phyloP scores from a whole-genome alignment of 2,329 filamentous ascomycete genomes.

The Fusarium sublunatum region DNA sequence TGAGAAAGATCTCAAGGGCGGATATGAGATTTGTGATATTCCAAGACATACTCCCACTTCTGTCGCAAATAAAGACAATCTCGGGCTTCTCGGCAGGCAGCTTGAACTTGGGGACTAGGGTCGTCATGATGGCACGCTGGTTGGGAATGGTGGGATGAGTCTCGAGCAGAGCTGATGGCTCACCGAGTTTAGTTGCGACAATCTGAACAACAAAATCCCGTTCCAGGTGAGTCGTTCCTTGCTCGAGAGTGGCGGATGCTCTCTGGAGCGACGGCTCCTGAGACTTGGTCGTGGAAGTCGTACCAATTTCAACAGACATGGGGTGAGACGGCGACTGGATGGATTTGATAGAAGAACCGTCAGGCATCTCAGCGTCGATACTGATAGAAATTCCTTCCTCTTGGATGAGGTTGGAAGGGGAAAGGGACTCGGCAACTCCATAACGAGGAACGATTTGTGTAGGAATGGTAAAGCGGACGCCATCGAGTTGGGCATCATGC shows the following conservation, averaged over 20 bases:
- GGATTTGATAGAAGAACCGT: slow-evolving; percentile 66
- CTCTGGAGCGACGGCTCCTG: slow-evolving; percentile 65
- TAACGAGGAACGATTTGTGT: slow-evolving; percentile 75
- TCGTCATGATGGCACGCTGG: slow-evolving; percentile 76
- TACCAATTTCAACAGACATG: slow-evolving; percentile 73
- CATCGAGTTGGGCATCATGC: slow-evolving; percentile 75
- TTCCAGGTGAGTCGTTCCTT: slow-evolving; percentile 64
- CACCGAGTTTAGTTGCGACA: slow-evolving; percentile 67
- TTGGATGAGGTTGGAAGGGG: background rate
- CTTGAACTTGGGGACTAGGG: slow-evolving; percentile 76
- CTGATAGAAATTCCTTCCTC: slow-evolving; percentile 46
- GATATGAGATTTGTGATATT: slow-evolving; percentile 65
- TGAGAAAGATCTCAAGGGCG: slow-evolving; percentile 72
- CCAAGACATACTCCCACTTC: slow-evolving; percentile 72
- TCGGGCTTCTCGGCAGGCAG: slow-evolving; percentile 67
- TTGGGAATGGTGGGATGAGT: slow-evolving; percentile 69
- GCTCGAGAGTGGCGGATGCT: slow-evolving; percentile 70
- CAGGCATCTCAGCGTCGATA: slow-evolving; percentile 59
- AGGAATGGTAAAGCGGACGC: slow-evolving; percentile 75
- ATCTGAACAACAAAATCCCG: slow-evolving; percentile 76
- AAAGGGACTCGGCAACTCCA: slow-evolving; percentile 50
- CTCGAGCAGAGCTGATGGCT: slow-evolving; percentile 74
- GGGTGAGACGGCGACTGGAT: slow-evolving; percentile 76
- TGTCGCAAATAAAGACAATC: slow-evolving; percentile 78
- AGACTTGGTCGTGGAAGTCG: slow-evolving; percentile 55